Evolutionary conservation across 495 filamentous ascomycete species (phyloP), one percentile per base, ranked within the genome.

Genomic region (Parathielavia hyrcaniae): DNA sequence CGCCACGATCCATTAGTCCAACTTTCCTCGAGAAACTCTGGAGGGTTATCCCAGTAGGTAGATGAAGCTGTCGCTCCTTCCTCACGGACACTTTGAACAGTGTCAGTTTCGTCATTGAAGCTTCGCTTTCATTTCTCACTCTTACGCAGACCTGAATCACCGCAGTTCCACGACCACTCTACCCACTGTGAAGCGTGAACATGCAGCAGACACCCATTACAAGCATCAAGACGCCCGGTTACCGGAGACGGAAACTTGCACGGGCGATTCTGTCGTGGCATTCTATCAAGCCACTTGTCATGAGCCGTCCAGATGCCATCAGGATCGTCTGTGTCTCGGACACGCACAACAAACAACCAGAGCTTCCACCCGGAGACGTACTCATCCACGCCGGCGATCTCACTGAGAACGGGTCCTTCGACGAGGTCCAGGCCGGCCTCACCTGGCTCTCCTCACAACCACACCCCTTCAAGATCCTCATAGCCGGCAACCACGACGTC

Each of bases 401-500:
- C 8, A 59, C 56, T 36, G 49, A 59, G 41, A 36, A 46, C 20
- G 56, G 56, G 1, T 59, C 56, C 5, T 59, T 59, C 9, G 56
- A 53, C 6, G 56, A 59, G 26, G 49, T 59, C 2, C 56, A 59
- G 13, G 56, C 49, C 4, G 56, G 56, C 34, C 19, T 59, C 13
- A 38, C 26, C 13, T 59, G 56, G 56, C 56, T 59, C 2, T 59
- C 56, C 6, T 59, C 56, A 1, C 56, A 59, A n/a, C 40, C 56
- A 9, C 56, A 59, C 43, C 49, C 5, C 6, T 51, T 51, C 49
- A 59, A 59, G 19, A 47, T 59, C n/a, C 49, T 59, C 17, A 34
- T 59, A 1, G 56, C 56, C n/a, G 56, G 56, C n/a, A 59, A 59
- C 23, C 56, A 59, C 32, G 56, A 52, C 38, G 56, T 59, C 17